Base-by-base conservation (phyloP, 352 stramenopile genomes). In the Globisporangium takayamanum region DNA sequence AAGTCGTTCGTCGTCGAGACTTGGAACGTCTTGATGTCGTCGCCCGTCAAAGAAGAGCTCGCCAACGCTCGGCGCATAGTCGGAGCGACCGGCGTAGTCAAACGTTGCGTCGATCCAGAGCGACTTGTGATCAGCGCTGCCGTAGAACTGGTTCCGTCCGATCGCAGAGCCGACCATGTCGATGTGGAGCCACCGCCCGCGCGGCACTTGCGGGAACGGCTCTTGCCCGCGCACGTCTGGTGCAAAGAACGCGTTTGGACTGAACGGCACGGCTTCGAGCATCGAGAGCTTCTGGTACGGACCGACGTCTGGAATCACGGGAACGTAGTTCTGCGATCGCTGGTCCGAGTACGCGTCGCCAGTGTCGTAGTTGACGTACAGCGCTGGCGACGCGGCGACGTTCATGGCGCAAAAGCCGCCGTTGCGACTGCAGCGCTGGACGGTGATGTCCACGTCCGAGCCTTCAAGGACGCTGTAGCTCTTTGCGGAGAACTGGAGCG, bases 121-220 rank as follows among this genome's bases (percentile, higher is more conserved):
- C 20, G 80, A 92, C 5, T 84, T 72, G 11, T 78, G 74, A 49
- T 97, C 83, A 0, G 65, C 64, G 65, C 86, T 95, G 18, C 91
- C 94, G 55, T 98, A 98, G 55, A 88, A 96, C 60, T 98, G 90
- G 16, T 89, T 88, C 5, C 89, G 78, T 7, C 86, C 76, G 45
- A 92, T 89, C 0, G 92, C 92, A 14, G 89, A 93, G 16, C 89
- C 90, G n/a, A 90, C 80, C 45, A 78, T 75, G 36, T 92, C 58
- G 5, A 61, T 60, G 16, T 60, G 20, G 3, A 94, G 70, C 77
- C 76, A 81, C 65, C 75, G 68, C 57, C 92, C 73, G 58, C 64
- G 67, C 42, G 68, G 57, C 26, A 95, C 60, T 54, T 86, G 69
- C 59, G 87, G 91, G 22, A 89, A 96, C 22, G 80, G 84, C 53